Evolutionary conservation across 2,329 filamentous ascomycete species (phyloP), one percentile per base, ranked within the genome.

Genomic region (Ascochyta lentis): DNA sequence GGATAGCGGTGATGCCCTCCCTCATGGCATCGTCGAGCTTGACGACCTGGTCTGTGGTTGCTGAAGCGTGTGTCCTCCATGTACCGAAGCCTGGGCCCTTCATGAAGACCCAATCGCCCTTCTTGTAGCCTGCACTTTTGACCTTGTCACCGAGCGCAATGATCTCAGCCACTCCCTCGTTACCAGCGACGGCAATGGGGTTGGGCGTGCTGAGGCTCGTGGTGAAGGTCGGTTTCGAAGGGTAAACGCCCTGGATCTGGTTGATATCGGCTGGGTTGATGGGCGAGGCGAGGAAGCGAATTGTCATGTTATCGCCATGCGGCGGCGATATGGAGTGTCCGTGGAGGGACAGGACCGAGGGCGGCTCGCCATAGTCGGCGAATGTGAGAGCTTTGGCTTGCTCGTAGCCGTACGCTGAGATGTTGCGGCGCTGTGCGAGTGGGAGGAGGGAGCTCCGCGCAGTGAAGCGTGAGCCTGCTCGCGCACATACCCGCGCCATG

Each of bases 201-300:
- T 87, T 81, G 1, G 86, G 64, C 0, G 93, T 97, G 53, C 92
- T 90, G 50, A 99, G 86, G 1, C 86, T 77, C 6, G 87, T 88
- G 16, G 86, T 88, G 77, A 96, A 93, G 40, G 84, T 80, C 0
- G 93, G 92, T 73, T 92, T 92, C 41, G 87, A 87, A 59, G 94
- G 94, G 79, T 99, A 99, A 4, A 94, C 92, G 63, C 95, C 95
- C 81, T 99, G 95, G 70, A 99, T 91, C 69, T 94, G 94, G 81
- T 99, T 99, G 77, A 99, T 91, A 79, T 99, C 95, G 70, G 95
- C 93, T 23, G 95, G 95, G 80, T 99, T 99, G 76, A 99, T 91
- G 54, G 95, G 92, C 1, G 92, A 87, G 29, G 93, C 91, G 68
- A 99, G 90, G 68, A 95, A 89, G 75, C 92, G 91, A 57, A 99